Conservation (phyloP, 2,329 filamentous ascomycete genomes). For the Trichoderma citrinoviride region DNA sequence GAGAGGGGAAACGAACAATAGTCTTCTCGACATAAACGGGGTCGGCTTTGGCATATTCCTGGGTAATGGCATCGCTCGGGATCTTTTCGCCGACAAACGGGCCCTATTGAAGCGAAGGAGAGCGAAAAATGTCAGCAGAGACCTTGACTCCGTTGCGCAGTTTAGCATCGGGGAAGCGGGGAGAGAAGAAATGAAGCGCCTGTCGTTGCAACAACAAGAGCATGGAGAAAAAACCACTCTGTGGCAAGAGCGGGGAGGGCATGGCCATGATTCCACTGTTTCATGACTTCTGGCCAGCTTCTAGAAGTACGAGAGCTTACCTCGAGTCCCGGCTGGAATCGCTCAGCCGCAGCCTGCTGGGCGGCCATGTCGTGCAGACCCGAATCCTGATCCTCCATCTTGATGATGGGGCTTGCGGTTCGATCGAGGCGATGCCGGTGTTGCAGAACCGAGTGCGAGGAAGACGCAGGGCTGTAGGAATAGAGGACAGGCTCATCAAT, state of each 20-base stretch:
- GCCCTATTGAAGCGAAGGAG: slow-evolving; percentile 55
- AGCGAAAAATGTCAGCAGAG: background rate
- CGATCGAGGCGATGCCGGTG: slow-evolving; percentile 25
- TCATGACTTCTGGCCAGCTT: background rate
- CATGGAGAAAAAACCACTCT: background rate
- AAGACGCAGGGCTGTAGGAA: slow-evolving; percentile 13
- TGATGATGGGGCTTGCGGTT: slow-evolving; percentile 25
- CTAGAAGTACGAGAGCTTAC: slow-evolving; percentile 39
- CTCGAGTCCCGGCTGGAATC: slow-evolving; percentile 57
- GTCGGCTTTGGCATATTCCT: slow-evolving; percentile 87
- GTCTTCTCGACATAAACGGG: slow-evolving; percentile 84
- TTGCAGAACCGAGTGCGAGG: slow-evolving; percentile 5
- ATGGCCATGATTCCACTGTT: background rate
- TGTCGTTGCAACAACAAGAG: background rate
- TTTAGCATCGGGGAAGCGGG: background rate
- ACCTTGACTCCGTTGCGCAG: background rate
- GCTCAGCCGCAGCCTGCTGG: slow-evolving; percentile 59
- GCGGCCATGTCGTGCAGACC: slow-evolving; percentile 49
- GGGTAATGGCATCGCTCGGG: slow-evolving; percentile 72
- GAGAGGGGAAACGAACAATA: slow-evolving; percentile 55
- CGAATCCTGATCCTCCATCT: slow-evolving; percentile 37
- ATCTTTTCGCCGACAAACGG: slow-evolving; percentile 77
- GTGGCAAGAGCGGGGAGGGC: background rate
- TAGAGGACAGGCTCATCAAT: background rate
- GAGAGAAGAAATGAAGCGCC: background rate